Evolutionary conservation across 1,284 basidiomycete genomes (phyloP).

Genomic region (Malassezia obtusa): DNA sequence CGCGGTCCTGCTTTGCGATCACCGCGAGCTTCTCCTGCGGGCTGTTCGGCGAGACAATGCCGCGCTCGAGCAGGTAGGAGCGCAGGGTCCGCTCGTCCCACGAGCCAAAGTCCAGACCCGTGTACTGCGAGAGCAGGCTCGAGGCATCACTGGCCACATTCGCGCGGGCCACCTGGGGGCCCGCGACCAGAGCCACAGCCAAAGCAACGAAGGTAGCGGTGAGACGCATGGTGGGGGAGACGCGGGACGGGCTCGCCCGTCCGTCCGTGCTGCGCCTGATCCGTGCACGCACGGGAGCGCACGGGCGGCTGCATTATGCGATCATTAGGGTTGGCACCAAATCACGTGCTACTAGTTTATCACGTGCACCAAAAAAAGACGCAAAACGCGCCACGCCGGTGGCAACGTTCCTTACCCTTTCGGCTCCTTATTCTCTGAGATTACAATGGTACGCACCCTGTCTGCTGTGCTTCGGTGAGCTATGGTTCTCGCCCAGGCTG

Average conservation of each 20-base stretch:
- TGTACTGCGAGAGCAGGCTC: conserved; percentile 28
- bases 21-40: conserved; percentile 39
- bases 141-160: conserved; percentile 35
- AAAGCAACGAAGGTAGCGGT: not conserved
- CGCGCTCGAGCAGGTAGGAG: conserved; percentile 43
- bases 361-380: not conserved
- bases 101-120: conserved; percentile 34
- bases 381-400: not conserved
- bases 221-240: conserved; percentile 2
- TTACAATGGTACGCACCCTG: conserved; percentile 17
- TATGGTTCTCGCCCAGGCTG: not conserved
- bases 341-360: conserved; percentile 1
- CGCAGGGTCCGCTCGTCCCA: conserved; percentile 45
- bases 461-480: conserved; percentile 4
- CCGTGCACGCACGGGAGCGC: conserved; percentile 1
- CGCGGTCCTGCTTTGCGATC: conserved; percentile 40
- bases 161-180: conserved; percentile 26
- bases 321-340: not conserved
- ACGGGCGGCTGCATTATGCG: not conserved
- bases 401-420: not conserved
- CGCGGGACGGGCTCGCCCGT: not conserved
- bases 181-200: conserved; percentile 24
- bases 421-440: not conserved
- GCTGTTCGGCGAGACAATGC: conserved; percentile 40
- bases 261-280: not conserved